These are phyloP conservation scores for Phytophthora agathidicida DNA, from an alignment of 352 stramenopile genomes.

Conservation along the genomic window DNA sequence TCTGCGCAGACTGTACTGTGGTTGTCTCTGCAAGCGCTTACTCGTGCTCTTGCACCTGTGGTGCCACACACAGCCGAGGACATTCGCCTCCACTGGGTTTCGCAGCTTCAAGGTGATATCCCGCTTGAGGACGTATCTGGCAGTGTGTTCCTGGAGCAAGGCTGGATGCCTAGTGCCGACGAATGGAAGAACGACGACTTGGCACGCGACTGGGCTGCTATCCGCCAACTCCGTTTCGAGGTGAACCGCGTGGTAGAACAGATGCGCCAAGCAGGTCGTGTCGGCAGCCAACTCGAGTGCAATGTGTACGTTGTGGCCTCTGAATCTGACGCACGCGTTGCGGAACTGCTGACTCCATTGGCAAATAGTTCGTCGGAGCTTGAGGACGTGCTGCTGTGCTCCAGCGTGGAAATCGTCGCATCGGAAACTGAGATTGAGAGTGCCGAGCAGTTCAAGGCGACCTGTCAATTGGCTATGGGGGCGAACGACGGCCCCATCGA, in stretches of 20 bases:
- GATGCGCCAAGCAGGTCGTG: constrained; percentile 55
- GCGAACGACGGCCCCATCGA: constrained; percentile 49
- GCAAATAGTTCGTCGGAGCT: constrained; percentile 40
- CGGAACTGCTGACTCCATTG: constrained; percentile 51
- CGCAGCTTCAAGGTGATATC: constrained; percentile 48
- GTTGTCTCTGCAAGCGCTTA: constrained; percentile 67
- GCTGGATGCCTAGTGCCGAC: constrained; percentile 58
- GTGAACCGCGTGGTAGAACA: constrained; percentile 82
- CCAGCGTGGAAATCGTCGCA: constrained; percentile 48
- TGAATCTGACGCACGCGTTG: constrained; percentile 58
- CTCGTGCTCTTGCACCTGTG: constrained; percentile 85
- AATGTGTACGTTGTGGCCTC: constrained; percentile 61
- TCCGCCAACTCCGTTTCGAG: constrained; percentile 88
- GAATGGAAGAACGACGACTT: constrained; percentile 64
- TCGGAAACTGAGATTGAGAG: constrained; percentile 46
- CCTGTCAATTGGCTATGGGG: constrained; percentile 37
- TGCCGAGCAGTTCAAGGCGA: constrained; percentile 37
- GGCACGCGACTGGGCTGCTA: constrained; percentile 83
- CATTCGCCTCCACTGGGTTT: constrained; percentile 91
- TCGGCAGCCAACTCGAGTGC: constrained; percentile 81
- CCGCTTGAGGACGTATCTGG: constrained; percentile 60
- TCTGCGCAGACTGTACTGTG: constrained; percentile 90
- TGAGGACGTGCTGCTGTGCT: constrained; percentile 79
- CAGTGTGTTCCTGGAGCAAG: constrained; percentile 77
- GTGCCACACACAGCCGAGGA: constrained; percentile 97